Evolutionary conservation across 345 rosid species (phyloP).

Genomic region (Murraya koenigii): DNA sequence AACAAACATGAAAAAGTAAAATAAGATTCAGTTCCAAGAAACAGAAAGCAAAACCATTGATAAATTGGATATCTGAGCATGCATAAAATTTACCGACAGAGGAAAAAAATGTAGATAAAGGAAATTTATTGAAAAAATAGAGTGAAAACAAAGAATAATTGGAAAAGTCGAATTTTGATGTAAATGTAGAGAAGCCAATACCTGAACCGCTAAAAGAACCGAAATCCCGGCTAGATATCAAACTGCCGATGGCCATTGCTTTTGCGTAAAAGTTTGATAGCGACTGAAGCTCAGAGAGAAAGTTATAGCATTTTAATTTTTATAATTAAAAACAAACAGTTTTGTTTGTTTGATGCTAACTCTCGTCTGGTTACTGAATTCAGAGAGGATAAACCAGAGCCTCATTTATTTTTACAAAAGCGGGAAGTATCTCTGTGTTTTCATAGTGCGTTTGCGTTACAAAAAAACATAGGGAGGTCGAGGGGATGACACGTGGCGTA

Average conservation of each 20-base stretch:
- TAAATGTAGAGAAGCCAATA: slow-evolving; percentile 14
- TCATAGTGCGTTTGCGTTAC: slow-evolving; percentile 12
- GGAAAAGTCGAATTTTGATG: not conserved
- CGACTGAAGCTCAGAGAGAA: slow-evolving; percentile 24
- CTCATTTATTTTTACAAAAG: slow-evolving; percentile 25
- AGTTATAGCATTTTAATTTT: slow-evolving; percentile 26
- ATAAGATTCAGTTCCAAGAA: not conserved
- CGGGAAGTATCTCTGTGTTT: slow-evolving; percentile 56
- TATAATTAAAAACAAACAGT: slow-evolving; percentile 10
- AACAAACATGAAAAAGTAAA: not conserved
- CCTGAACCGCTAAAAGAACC: slow-evolving; percentile 64
- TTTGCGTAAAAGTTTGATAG: not conserved
- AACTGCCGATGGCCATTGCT: slow-evolving; percentile 75
- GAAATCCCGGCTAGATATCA: slow-evolving; percentile 66
- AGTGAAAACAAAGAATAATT: too few relatives aligned
- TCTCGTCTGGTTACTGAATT: slow-evolving; percentile 2
- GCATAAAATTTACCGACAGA: not conserved
- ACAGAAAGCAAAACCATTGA: not conserved
- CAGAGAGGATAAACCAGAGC: slow-evolving; percentile 36
- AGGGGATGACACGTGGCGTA: slow-evolving; percentile 61
- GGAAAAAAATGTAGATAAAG: not conserved
- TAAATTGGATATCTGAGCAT: not conserved
- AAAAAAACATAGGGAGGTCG: slow-evolving; percentile 47
- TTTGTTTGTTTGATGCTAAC: not conserved
- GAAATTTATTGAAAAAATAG: not conserved